Conservation (phyloP, 345 rosid genomes). For the Jatropha curcas region DNA sequence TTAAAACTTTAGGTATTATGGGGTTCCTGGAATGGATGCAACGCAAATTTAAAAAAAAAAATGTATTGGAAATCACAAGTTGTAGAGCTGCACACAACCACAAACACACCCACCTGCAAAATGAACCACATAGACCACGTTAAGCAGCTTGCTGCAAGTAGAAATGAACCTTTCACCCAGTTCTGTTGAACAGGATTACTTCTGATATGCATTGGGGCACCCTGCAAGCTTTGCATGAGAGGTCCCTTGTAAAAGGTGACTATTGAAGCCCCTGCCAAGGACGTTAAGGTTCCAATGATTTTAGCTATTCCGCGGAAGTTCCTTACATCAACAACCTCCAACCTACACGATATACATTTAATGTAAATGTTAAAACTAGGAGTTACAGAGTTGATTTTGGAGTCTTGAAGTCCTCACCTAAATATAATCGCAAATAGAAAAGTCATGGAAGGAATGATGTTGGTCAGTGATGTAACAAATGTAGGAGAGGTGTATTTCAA, state of each 20-base stretch:
- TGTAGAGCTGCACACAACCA: constrained; percentile 1
- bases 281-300: constrained; percentile 18
- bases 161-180: constrained; percentile 35
- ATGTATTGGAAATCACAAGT: not conserved
- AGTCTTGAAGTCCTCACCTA: constrained; percentile 13
- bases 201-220: constrained; percentile 24
- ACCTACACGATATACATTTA: constrained; percentile 8
- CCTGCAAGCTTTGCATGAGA: constrained; percentile 18
- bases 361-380: not conserved
- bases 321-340: constrained; percentile 24
- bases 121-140: constrained; percentile 29
- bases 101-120: constrained; percentile 37
- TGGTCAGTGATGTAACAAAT: constrained; percentile 31
- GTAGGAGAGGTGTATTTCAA: constrained; percentile 35
- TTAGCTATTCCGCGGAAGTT: constrained; percentile 22
- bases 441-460: constrained; percentile 25
- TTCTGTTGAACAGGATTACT: constrained; percentile 12
- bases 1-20: not conserved
- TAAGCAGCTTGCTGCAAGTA: constrained; percentile 25
- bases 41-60: not conserved
- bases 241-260: constrained; percentile 32
- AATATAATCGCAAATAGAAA: constrained; percentile 28
- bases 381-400: not conserved
- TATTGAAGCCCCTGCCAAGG: constrained; percentile 22
- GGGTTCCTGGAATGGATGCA: not conserved